Evolutionary conservation across 2,329 filamentous ascomycete genomes (phyloP).

Genomic region (Grosmannia huntii): DNA sequence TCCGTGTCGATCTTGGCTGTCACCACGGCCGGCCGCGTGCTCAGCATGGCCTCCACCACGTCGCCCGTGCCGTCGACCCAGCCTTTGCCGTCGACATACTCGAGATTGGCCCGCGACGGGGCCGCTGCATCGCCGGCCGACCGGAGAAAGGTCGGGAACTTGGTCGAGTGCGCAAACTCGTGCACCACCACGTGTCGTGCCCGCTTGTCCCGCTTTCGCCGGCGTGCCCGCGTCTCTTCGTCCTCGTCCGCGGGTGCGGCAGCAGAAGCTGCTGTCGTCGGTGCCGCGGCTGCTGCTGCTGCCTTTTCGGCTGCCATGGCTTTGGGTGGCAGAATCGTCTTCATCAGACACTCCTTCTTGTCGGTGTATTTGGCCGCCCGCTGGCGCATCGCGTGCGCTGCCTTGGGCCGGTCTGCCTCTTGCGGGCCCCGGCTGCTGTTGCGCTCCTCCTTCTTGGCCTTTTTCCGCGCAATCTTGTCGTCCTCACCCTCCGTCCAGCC

Average conservation of each 20-base stretch:
- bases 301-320: constrained; percentile 20
- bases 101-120: constrained; percentile 25
- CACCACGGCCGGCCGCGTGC: constrained; percentile 15
- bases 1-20: not conserved
- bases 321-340: constrained; percentile 53
- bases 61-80: constrained; percentile 76
- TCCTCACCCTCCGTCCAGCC: constrained; percentile 65
- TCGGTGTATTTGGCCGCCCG: constrained; percentile 67
- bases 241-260: constrained; percentile 14
- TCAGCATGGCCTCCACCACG: constrained; percentile 49
- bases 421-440: not conserved
- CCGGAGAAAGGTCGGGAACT: constrained; percentile 72
- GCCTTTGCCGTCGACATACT: constrained; percentile 72
- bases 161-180: constrained; percentile 78
- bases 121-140: constrained; percentile 30
- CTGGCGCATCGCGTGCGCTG: constrained; percentile 26
- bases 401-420: not conserved
- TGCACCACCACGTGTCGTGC: constrained; percentile 56
- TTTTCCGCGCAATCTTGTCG: constrained; percentile 14
- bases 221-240: constrained; percentile 28
- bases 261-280: not conserved
- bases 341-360: constrained; percentile 71
- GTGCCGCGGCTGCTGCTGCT: not conserved
- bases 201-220: constrained; percentile 26
- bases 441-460: not conserved